phyloP scores from a whole-genome alignment of 805 yeast genomes.

The Tetrapisispora pingtungensis region DNA sequence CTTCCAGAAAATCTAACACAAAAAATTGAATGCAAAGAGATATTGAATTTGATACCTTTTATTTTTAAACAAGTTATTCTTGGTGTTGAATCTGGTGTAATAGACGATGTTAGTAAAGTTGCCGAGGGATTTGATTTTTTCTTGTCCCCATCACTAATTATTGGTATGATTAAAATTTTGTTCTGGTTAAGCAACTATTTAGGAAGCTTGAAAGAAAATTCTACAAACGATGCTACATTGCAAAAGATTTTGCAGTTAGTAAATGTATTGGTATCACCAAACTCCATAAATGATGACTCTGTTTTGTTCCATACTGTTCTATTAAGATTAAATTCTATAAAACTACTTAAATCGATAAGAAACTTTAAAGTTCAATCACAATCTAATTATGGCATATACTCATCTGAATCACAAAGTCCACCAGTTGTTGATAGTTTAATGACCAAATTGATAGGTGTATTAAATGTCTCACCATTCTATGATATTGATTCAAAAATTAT shows the following conservation, averaged over 20 bases:
- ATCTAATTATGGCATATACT: conserved; percentile 24
- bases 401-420: conserved; percentile 23
- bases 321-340: conserved; percentile 24
- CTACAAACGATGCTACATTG: conserved; percentile 19
- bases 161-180: conserved; percentile 44
- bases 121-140: conserved; percentile 80
- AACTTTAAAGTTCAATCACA: conserved; percentile 17
- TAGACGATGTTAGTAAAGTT: conserved; percentile 49
- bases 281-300: conserved; percentile 38
- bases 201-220: conserved; percentile 22
- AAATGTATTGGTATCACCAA: conserved; percentile 34
- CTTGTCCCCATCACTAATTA: conserved; percentile 64
- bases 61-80: conserved; percentile 63
- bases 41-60: conserved; percentile 58
- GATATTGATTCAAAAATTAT: conserved; percentile 20
- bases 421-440: conserved; percentile 22
- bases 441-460: conserved; percentile 12
- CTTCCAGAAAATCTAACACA: conserved; percentile 75
- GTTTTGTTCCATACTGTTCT: conserved; percentile 35
- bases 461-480: conserved; percentile 21
- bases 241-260: conserved; percentile 32
- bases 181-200: conserved; percentile 39
- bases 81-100: conserved; percentile 42
- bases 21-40: conserved; percentile 54
- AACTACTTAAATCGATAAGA: conserved; percentile 18